phyloP scores from a whole-genome alignment of 2,329 filamentous ascomycete genomes.

The Neoscytalidium dimidiatum region DNA sequence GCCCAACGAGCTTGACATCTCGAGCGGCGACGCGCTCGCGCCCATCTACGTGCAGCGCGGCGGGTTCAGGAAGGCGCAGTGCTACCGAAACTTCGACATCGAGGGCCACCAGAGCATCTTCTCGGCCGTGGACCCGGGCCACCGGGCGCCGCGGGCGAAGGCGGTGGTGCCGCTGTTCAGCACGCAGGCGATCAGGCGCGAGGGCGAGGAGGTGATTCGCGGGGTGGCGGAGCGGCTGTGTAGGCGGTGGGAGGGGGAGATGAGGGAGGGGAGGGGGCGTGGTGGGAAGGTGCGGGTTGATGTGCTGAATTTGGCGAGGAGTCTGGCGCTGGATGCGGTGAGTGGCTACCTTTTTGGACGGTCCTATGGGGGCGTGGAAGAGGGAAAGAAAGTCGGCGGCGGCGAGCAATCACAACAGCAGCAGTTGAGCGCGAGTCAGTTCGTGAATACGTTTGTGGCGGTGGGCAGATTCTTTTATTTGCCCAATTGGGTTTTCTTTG shows the following conservation, averaged over 20 bases:
- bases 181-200: slow-evolving; percentile 45
- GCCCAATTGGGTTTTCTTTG: slow-evolving; percentile 44
- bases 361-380: slow-evolving; percentile 52
- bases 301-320: slow-evolving; percentile 52
- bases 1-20: slow-evolving; percentile 27
- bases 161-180: slow-evolving; percentile 40
- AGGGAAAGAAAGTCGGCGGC: slow-evolving; percentile 31
- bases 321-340: slow-evolving; percentile 57
- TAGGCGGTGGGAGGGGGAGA: slow-evolving; percentile 29
- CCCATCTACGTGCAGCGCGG: slow-evolving; percentile 41
- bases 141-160: slow-evolving; percentile 34
- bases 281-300: slow-evolving; percentile 40
- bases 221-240: slow-evolving; percentile 45
- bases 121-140: slow-evolving; percentile 44
- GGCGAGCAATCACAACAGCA: slow-evolving; percentile 14
- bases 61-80: slow-evolving; percentile 55
- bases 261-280: slow-evolving; percentile 15
- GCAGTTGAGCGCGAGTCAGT: slow-evolving; percentile 47
- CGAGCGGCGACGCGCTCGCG: slow-evolving; percentile 28
- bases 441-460: slow-evolving; percentile 27
- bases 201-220: slow-evolving; percentile 40
- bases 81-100: slow-evolving; percentile 60
- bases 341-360: slow-evolving; percentile 56
- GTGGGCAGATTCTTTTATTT: slow-evolving; percentile 55
- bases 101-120: slow-evolving; percentile 59